Percentiles rank a stretch among this genome's conserved stretches.
These are phyloP conservation scores for Rhodotorula sp. DNA, from an alignment of 1,284 basidiomycete species.

Conservation along the genomic window DNA sequence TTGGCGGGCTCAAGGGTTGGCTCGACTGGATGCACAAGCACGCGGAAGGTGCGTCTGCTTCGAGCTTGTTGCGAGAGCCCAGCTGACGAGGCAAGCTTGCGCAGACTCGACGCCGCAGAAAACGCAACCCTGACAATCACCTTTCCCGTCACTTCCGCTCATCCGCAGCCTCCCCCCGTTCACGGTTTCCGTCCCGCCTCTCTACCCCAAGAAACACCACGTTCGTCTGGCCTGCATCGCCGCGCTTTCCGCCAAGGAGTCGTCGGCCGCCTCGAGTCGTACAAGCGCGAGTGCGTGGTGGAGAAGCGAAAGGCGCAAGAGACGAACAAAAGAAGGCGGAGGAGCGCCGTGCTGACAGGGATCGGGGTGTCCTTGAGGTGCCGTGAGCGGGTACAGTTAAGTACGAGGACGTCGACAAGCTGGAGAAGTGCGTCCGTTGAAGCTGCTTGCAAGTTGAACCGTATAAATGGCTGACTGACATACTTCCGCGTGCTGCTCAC, in stretches of 20 bases:
- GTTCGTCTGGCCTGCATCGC: slow-evolving; percentile 6
- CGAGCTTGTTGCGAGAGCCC: background rate
- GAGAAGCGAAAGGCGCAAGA: background rate
- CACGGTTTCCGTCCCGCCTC: background rate
- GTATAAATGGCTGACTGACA: too few species aligned
- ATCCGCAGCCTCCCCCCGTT: background rate
- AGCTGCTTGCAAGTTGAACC: too few species aligned
- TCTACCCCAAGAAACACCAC: slow-evolving; percentile 2
- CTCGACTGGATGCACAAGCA: background rate
- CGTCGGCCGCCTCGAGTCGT: background rate
- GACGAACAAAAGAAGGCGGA: background rate
- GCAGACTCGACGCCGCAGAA: too few species aligned
- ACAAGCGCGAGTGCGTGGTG: background rate
- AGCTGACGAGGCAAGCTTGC: background rate
- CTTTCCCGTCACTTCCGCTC: background rate
- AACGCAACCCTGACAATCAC: background rate
- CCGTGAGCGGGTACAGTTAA: slow-evolving; percentile 8
- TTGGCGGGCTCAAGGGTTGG: slow-evolving; percentile 3
- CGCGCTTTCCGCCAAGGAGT: slow-evolving; percentile 2
- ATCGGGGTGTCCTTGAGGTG: background rate
- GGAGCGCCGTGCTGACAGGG: background rate
- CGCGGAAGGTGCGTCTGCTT: background rate
- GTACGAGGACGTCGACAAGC: slow-evolving; percentile 11
- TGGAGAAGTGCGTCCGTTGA: slow-evolving; percentile 9
- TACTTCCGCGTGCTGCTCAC: too few species aligned